phyloP scores from a whole-genome alignment of 2,329 filamentous ascomycete genomes.

The Furcasterigmium sp. region DNA sequence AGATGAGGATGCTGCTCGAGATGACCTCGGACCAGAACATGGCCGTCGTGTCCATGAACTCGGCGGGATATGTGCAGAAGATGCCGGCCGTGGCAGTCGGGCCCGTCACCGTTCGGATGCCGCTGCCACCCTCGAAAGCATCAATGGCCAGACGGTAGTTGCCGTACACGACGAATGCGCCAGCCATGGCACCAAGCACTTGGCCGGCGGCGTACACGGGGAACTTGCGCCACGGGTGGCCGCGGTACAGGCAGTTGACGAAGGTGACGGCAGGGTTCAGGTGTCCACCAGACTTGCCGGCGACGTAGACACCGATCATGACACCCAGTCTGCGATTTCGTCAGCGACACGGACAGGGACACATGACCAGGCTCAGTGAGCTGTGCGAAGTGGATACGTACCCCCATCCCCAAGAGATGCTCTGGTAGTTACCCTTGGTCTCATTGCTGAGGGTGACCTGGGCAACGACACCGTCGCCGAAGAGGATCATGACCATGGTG shows the following conservation, averaged over 20 bases:
- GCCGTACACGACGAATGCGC: slow-evolving; percentile 53
- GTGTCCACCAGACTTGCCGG: slow-evolving; percentile 60
- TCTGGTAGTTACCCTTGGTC: slow-evolving; percentile 42
- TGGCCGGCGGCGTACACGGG: slow-evolving; percentile 64
- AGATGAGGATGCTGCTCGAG: slow-evolving; percentile 62
- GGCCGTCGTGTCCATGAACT: slow-evolving; percentile 59
- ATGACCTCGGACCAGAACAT: slow-evolving; percentile 72
- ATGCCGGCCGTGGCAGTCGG: slow-evolving; percentile 61
- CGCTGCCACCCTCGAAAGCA: slow-evolving; percentile 52
- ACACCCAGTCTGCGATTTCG: slow-evolving; percentile 47
- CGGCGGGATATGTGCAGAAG: slow-evolving; percentile 67
- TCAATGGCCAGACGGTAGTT: slow-evolving; percentile 64
- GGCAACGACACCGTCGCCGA: slow-evolving; percentile 66
- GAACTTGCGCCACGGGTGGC: slow-evolving; percentile 64
- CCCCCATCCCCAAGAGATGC: slow-evolving; percentile 46
- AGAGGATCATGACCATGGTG: slow-evolving; percentile 62
- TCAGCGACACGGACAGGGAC: background rate
- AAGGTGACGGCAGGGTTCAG: slow-evolving; percentile 69
- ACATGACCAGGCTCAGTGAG: background rate
- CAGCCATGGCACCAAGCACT: slow-evolving; percentile 61
- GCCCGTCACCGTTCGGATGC: slow-evolving; percentile 55
- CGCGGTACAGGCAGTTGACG: slow-evolving; percentile 62
- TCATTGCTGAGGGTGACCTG: slow-evolving; percentile 56
- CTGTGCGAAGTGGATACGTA: slow-evolving; percentile 21
- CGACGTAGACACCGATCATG: slow-evolving; percentile 65